Percentiles rank a stretch among this genome's conserved stretches.
phyloP scores from a whole-genome alignment of 306 rosid species.

The Vigna trinervia region DNA sequence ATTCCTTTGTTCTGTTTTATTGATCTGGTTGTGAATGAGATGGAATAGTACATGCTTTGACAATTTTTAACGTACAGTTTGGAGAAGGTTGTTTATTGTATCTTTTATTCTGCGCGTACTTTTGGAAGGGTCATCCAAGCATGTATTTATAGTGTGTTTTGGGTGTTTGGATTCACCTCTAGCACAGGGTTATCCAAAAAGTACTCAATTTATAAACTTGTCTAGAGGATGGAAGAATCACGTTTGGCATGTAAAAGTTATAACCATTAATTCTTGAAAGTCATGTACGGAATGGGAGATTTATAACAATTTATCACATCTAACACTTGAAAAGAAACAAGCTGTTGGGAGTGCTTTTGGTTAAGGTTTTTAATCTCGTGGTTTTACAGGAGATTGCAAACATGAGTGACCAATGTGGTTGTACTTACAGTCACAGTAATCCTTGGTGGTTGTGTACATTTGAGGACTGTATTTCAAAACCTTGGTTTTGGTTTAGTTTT shows the following conservation, averaged over 20 bases:
- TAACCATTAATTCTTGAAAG: too few relatives aligned
- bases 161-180: too few relatives aligned
- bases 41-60: background rate
- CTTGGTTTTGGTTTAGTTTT: background rate
- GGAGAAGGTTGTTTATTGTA: too few relatives aligned
- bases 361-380: background rate
- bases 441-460: background rate
- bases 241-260: too few relatives aligned
- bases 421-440: background rate
- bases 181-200: too few relatives aligned
- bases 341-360: background rate
- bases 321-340: background rate
- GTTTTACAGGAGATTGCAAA: background rate
- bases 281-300: too few relatives aligned
- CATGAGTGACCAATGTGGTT: background rate
- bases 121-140: background rate
- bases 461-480: background rate
- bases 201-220: too few relatives aligned
- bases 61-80: too few relatives aligned
- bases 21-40: background rate
- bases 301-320: background rate
- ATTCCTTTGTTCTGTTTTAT: background rate
- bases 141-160: too few relatives aligned
- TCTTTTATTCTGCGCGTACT: background rate
- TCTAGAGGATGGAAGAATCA: too few relatives aligned